A percentile compares a stretch with the other conserved stretches of the same genome.
Evolutionary conservation across 257 asterid species (phyloP).

Genomic region (Solanum dulcamara): DNA sequence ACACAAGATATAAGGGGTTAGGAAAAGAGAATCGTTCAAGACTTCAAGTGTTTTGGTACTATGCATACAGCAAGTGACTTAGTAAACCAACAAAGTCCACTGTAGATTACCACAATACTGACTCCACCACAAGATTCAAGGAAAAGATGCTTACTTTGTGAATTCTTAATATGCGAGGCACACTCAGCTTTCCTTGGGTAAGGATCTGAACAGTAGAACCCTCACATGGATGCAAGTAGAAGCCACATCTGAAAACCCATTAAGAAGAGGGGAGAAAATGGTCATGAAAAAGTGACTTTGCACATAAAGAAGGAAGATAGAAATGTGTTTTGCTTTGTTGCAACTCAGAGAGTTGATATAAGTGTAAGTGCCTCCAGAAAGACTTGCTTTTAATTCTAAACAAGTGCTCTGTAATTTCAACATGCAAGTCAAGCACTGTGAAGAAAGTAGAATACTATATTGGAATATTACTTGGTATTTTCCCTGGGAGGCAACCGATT

Average conservation of each 20-base stretch:
- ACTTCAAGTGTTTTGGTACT: neutral
- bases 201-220: conserved; percentile 74
- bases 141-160: conserved; percentile 54
- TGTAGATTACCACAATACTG: neutral
- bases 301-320: neutral
- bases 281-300: neutral
- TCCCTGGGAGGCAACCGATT: conserved; percentile 98
- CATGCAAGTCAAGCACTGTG: neutral
- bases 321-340: neutral
- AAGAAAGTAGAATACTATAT: neutral
- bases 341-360: neutral
- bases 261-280: neutral
- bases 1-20: neutral
- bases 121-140: neutral
- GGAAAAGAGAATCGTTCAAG: neutral
- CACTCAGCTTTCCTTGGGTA: conserved; percentile 96
- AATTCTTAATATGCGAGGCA: conserved; percentile 96
- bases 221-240: conserved; percentile 89
- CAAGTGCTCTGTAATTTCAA: neutral
- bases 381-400: neutral
- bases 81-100: neutral
- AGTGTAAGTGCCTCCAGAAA: neutral
- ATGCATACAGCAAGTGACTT: neutral
- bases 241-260: conserved; percentile 77
- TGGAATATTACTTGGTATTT: conserved; percentile 72